phyloP scores from a whole-genome alignment of 768 basidiomycete genomes.

The Phanerochaete carnosa region DNA sequence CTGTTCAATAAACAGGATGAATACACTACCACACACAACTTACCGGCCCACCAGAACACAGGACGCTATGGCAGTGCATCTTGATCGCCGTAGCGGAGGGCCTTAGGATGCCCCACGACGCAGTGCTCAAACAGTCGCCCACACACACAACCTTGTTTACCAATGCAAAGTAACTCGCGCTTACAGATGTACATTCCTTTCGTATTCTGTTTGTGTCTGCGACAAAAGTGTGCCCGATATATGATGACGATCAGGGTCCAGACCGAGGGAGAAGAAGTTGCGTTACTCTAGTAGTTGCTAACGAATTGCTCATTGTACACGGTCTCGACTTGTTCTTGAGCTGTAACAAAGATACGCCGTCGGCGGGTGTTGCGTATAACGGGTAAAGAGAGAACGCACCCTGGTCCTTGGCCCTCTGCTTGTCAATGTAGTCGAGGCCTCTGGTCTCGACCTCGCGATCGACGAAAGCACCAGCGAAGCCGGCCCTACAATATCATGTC shows the following conservation, averaged over 20 bases:
- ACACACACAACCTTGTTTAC: background rate
- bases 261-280: background rate
- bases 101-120: background rate
- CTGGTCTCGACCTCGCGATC: constrained; percentile 50
- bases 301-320: constrained; percentile 1
- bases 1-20: background rate
- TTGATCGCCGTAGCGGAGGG: background rate
- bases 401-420: constrained; percentile 36
- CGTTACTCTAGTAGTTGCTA: background rate
- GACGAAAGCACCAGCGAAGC: constrained; percentile 48
- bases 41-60: background rate
- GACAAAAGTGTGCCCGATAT: background rate
- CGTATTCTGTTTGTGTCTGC: background rate
- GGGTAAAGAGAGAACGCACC: constrained; percentile 22
- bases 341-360: background rate
- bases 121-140: constrained; percentile 1
- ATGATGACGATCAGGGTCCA: background rate
- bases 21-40: background rate
- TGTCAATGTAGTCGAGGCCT: constrained; percentile 43
- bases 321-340: constrained; percentile 2
- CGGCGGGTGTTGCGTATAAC: background rate
- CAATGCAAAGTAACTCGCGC: background rate
- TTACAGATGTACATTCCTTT: background rate
- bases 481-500: constrained; percentile 40
- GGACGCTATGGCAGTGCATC: background rate